Conservation (phyloP, 2,329 filamentous ascomycete genomes). For the Rhynchosporium agropyri region DNA sequence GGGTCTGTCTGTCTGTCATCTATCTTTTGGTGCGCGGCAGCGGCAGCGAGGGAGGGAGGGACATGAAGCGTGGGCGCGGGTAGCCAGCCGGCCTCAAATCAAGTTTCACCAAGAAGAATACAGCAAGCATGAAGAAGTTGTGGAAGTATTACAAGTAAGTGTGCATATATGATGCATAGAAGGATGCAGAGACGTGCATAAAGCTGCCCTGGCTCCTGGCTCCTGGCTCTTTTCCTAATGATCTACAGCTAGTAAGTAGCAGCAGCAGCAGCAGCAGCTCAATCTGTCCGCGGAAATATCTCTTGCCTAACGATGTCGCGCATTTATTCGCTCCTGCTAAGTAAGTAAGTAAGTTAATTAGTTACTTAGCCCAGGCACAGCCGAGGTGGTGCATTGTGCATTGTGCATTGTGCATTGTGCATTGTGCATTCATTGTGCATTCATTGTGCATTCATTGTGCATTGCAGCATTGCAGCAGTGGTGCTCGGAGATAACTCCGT, state of each 20-base stretch:
- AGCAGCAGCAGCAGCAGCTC: neutral
- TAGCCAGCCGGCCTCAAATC: too few relatives aligned
- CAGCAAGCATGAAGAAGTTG: too few relatives aligned
- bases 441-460: too few relatives aligned
- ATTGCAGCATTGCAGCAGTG: too few relatives aligned
- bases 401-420: too few relatives aligned
- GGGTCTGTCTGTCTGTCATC: neutral
- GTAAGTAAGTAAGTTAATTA: too few relatives aligned
- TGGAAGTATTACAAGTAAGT: neutral
- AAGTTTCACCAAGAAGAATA: too few relatives aligned
- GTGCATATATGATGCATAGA: neutral
- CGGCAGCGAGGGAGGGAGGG: neutral
- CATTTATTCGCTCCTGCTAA: constrained; percentile 7
- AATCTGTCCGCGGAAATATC: constrained; percentile 4
- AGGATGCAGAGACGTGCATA: neutral
- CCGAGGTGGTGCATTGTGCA: neutral
- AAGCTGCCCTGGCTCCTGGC: neutral
- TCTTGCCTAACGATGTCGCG: constrained; percentile 13
- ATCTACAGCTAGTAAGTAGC: constrained; percentile 12
- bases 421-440: too few relatives aligned
- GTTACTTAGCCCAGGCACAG: constrained; percentile 9
- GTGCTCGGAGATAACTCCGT: constrained; percentile 2
- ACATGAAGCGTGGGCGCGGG: too few relatives aligned
- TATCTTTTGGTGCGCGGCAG: constrained; percentile 8
- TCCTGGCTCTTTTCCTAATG: neutral